Evolutionary conservation across 495 filamentous ascomycete genomes (phyloP).

Genomic region (Tetracladium marchalianum): DNA sequence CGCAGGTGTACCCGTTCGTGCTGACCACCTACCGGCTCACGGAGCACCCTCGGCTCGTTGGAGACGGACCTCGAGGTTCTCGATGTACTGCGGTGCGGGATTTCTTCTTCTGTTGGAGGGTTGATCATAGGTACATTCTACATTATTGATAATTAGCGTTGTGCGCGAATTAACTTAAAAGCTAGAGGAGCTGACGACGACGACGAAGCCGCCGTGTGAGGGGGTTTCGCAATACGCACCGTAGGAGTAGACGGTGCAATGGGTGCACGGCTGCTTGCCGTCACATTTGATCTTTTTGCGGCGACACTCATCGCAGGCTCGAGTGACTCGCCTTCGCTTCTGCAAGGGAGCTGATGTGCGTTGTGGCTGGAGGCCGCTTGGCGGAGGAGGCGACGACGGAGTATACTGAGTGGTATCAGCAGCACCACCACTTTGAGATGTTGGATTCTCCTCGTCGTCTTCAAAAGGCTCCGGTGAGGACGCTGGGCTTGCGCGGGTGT

Average conservation of each 20-base stretch:
- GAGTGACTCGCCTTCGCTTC: conserved; percentile 79
- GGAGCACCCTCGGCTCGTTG: conserved; percentile 76
- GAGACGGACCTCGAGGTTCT: conserved; percentile 75
- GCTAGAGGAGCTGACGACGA: background rate
- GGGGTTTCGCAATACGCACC: conserved; percentile 46
- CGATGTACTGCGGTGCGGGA: conserved; percentile 89
- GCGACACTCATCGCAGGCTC: conserved; percentile 92
- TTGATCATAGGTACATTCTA: conserved; percentile 97
- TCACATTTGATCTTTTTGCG: conserved; percentile 99
- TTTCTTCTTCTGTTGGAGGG: conserved; percentile 93
- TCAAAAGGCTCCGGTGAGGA: conserved; percentile 21
- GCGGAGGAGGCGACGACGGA: no score
- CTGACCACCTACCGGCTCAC: no score
- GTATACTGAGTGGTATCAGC: no score
- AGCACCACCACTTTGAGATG: no score
- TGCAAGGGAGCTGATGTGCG: conserved; percentile 48
- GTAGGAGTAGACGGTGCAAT: conserved; percentile 97
- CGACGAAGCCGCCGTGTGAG: conserved; percentile 9
- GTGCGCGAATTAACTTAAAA: background rate
- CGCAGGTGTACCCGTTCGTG: no score
- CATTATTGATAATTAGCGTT: background rate
- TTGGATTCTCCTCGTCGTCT: conserved; percentile 14
- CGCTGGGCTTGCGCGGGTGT: background rate
- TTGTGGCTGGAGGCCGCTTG: conserved; percentile 2
- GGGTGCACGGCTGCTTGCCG: conserved; percentile 94